phyloP scores from a whole-genome alignment of 257 asterid genomes.

The Jacaranda mimosifolia region DNA sequence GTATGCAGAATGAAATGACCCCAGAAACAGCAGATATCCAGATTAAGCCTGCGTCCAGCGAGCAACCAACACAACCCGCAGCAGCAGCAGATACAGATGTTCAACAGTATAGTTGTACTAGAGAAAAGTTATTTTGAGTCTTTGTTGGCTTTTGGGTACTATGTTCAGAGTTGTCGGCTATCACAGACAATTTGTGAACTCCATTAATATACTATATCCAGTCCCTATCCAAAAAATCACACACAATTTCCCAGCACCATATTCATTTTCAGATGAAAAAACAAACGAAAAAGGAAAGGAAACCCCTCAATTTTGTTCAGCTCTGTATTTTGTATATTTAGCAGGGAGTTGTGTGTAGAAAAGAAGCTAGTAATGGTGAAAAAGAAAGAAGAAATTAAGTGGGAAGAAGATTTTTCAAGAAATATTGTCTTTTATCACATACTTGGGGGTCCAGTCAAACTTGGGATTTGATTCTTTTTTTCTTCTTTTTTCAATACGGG shows the following conservation, averaged over 20 bases:
- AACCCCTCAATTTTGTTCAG: neutral
- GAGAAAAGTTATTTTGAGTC: neutral
- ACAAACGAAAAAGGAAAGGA: neutral
- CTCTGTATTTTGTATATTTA: neutral
- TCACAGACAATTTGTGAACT: conserved; percentile 74
- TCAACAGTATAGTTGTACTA: conserved; percentile 18
- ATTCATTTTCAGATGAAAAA: neutral
- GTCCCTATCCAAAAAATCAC: neutral
- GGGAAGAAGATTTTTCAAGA: conserved; percentile 24
- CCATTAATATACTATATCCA: conserved; percentile 38
- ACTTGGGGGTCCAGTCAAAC: conserved; percentile 73
- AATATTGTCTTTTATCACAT: conserved; percentile 40
- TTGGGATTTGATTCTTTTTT: conserved; percentile 68
- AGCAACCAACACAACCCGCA: neutral
- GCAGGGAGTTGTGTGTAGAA: neutral
- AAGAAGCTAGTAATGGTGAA: neutral
- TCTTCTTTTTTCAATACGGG: neutral
- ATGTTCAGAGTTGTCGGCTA: conserved; percentile 93
- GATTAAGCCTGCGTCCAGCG: neutral
- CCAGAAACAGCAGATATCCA: conserved; percentile 21
- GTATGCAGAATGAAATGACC: conserved; percentile 21
- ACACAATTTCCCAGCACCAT: neutral
- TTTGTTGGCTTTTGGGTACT: conserved; percentile 62
- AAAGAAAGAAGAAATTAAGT: neutral
- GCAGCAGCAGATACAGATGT: neutral